Evolutionary conservation across 139 green algal genomes (phyloP), one percentile per base, ranked within the genome.

Genomic region (Nannochloris sp.): DNA sequence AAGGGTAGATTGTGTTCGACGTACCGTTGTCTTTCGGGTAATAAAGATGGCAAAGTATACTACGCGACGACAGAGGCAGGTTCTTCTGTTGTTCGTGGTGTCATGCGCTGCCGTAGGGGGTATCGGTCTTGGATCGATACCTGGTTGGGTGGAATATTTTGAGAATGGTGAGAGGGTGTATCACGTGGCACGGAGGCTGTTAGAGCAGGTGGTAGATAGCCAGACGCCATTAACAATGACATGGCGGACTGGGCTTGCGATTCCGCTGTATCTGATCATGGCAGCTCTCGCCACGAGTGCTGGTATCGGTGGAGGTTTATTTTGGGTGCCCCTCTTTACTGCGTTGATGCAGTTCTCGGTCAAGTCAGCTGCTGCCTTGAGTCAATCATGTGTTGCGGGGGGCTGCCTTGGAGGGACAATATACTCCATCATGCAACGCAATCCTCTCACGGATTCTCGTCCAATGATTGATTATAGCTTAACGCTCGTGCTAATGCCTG

Each of bases 301-400:
- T 56, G 60, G 60, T n/a, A 66, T 66, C 11, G 60, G 60, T 56
- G 60, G 60, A 29, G 60, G 60, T 1, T 25, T 55, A 28, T 66
- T 66, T 23, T 66, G 36, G 33, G 60, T 66, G 11, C 60, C 60
- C 14, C 56, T 71, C 11, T 66, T 59, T 28, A 71, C 28, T 46
- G 33, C 59, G 17, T 36, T 71, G 53, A 33, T 71, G 36, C n/a
- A 14, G 12, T 70, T 70, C 16, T 40, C n/a, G 23, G 43, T 70
- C 11, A 65, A 65, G 26, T 26, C 60, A 6, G 60, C 60, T 20
- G 33, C 60, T 56, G 29, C 59, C 4, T 6, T 68, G 58, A 62
- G 57, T 48, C 66, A 73, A 26, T 36, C 29, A 0, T 33, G 11
- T 37, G 55, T 72, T 13, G n/a, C 59, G 4, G 26, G 17, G 16